Evolutionary conservation across 768 basidiomycete genomes (phyloP).

Genomic region (Boletus sp.): DNA sequence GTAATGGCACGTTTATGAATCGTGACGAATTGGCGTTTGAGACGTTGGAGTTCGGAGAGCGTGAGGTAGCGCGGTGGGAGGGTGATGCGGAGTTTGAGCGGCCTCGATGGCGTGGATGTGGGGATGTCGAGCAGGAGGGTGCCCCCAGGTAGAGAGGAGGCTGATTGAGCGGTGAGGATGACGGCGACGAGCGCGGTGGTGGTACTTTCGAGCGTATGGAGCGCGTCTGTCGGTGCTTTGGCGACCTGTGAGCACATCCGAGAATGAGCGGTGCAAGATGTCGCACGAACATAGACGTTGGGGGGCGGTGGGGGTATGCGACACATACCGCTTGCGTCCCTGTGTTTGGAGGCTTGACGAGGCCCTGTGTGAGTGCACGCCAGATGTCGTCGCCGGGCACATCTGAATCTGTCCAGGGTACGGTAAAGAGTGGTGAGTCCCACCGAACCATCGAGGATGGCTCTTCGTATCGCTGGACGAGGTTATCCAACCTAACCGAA

Average conservation of each 20-base stretch:
- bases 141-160: conserved; percentile 47
- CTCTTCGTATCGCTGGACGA: conserved; percentile 88
- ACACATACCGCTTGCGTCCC: conserved; percentile 68
- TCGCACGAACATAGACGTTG: neutral
- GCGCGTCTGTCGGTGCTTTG: conserved; percentile 84
- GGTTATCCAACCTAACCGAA: conserved; percentile 24
- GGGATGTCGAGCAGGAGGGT: conserved; percentile 30
- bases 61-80: conserved; percentile 74
- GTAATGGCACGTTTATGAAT: conserved; percentile 89
- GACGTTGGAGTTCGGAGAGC: conserved; percentile 81
- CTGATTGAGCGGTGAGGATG: conserved; percentile 62
- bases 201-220: conserved; percentile 81
- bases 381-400: conserved; percentile 72
- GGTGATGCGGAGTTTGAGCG: conserved; percentile 44
- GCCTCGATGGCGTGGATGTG: conserved; percentile 36
- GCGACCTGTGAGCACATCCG: conserved; percentile 45
- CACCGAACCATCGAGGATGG: conserved; percentile 98
- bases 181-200: conserved; percentile 66
- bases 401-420: conserved; percentile 69
- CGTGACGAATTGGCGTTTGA: conserved; percentile 88
- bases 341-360: conserved; percentile 82
- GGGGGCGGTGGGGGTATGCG: neutral
- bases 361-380: conserved; percentile 74
- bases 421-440: conserved; percentile 93
- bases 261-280: too few relatives aligned